phyloP scores from a whole-genome alignment of 2,329 filamentous ascomycete genomes.

The Hypoxylon sp. region DNA sequence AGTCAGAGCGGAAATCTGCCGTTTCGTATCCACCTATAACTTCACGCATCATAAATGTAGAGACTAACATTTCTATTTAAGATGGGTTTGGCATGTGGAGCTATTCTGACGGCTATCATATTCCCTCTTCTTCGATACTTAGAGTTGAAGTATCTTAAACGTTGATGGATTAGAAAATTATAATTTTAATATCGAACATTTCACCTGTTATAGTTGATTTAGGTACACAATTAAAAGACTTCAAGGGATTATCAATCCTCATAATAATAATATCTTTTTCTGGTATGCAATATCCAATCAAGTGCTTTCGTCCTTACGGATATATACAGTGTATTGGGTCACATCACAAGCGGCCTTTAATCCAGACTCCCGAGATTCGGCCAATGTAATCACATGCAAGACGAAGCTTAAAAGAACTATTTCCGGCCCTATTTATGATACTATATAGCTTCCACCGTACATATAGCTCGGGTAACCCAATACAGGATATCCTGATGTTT shows the following conservation, averaged over 20 bases:
- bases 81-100: constrained; percentile 24
- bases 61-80: constrained; percentile 10
- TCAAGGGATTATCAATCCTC: background rate
- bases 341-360: too few relatives aligned
- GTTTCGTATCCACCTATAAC: background rate
- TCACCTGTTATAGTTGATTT: background rate
- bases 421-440: background rate
- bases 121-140: constrained; percentile 25
- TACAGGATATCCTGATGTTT: background rate
- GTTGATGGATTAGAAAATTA: background rate
- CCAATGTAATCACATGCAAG: background rate
- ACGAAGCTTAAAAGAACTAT: background rate
- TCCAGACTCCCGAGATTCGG: background rate
- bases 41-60: background rate
- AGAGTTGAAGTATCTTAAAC: constrained; percentile 28
- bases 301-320: too few relatives aligned
- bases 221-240: background rate
- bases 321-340: background rate
- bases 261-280: background rate
- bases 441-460: background rate
- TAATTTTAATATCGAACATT: background rate
- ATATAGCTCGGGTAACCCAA: background rate
- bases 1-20: background rate
- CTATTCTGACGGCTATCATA: constrained; percentile 12
- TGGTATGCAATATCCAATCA: background rate